Conservation (phyloP, 768 basidiomycete genomes). For the Psilocybe cubensis region DNA sequence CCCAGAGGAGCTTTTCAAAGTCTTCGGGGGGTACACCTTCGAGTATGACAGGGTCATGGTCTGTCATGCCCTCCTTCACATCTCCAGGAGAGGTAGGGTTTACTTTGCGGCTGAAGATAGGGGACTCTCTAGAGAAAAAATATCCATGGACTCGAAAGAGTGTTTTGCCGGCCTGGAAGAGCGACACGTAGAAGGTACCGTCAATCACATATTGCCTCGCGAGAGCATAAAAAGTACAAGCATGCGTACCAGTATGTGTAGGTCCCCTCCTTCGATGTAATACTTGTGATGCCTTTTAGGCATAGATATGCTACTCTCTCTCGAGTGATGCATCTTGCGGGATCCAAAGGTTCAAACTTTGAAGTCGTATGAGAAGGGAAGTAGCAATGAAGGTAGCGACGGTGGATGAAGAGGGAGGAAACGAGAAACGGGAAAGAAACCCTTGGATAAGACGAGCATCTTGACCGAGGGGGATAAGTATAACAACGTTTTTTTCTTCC, state of each 20-base stretch:
- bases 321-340: background rate
- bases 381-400: background rate
- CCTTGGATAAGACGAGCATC: too few species aligned
- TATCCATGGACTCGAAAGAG: slow-evolving; percentile 53
- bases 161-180: slow-evolving; percentile 6
- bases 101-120: slow-evolving; percentile 43
- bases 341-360: background rate
- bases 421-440: too few species aligned
- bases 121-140: slow-evolving; percentile 57
- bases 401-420: background rate
- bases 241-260: slow-evolving; percentile 23
- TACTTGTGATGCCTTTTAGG: slow-evolving; percentile 15
- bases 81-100: slow-evolving; percentile 32
- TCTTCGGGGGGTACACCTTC: slow-evolving; percentile 41
- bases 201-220: background rate
- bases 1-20: slow-evolving; percentile 55
- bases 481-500: background rate
- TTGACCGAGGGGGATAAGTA: background rate
- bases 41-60: slow-evolving; percentile 46
- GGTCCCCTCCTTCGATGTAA: slow-evolving; percentile 24
- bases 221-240: background rate
- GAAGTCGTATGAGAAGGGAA: background rate
- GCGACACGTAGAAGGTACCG: too few species aligned
- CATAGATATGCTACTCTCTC: slow-evolving; percentile 4
- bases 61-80: slow-evolving; percentile 36